These are phyloP conservation scores for Thuidium tamariscinum DNA, from an alignment of 225 moss, liverwort and hornwort genomes.

Conservation along the genomic window DNA sequence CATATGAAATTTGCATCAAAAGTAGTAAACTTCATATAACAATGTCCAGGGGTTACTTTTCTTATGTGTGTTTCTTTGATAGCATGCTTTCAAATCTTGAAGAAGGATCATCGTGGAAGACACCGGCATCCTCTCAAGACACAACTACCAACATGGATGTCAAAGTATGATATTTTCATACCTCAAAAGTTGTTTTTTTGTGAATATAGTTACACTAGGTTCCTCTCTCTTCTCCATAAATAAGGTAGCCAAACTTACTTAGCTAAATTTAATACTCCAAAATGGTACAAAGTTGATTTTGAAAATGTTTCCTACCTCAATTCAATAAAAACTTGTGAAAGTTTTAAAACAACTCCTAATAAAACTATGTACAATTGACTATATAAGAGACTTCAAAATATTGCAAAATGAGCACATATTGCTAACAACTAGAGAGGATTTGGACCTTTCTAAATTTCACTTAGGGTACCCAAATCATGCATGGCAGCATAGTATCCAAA, in stretches of 20 bases:
- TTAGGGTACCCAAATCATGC: neutral
- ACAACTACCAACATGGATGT: neutral
- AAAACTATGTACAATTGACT: neutral
- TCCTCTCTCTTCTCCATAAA: neutral
- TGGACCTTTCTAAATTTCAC: too few species aligned
- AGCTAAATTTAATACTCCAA: neutral
- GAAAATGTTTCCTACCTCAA: neutral
- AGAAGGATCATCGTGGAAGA: constrained; percentile 16
- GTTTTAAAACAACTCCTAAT: neutral
- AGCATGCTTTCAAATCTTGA: constrained; percentile 17
- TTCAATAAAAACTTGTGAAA: neutral
- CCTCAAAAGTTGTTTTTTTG: neutral
- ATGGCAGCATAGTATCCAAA: neutral
- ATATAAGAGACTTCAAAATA: neutral
- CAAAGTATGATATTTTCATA: neutral
- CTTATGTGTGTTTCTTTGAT: neutral
- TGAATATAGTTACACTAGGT: neutral
- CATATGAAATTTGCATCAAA: neutral
- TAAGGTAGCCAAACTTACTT: neutral
- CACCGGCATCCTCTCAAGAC: neutral
- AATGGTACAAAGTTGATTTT: neutral
- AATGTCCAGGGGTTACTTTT: neutral
- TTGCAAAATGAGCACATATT: neutral
- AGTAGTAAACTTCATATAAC: too few species aligned
- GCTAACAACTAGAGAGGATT: too few species aligned